Percentiles rank a stretch among this genome's conserved stretches.
phyloP scores from a whole-genome alignment of 441 rosid genomes.

The Daphne laureola region DNA sequence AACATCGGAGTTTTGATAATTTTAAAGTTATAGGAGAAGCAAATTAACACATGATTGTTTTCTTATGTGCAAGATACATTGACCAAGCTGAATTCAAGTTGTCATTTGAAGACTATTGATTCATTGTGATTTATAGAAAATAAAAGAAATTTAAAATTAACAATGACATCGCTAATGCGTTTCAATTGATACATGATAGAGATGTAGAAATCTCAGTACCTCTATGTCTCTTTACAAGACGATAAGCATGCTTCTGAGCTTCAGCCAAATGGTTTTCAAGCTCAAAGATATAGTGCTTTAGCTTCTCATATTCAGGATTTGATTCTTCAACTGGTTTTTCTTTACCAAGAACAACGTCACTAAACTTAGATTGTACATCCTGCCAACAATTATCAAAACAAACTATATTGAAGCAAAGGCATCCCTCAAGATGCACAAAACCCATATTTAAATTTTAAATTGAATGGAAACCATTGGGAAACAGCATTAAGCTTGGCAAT shows the following conservation, averaged over 20 bases:
- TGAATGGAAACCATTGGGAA: no score
- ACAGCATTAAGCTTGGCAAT: no score
- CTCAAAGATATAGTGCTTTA: constrained; percentile 84
- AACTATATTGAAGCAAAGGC: constrained; percentile 6
- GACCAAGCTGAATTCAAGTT: background rate
- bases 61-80: background rate
- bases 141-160: no score
- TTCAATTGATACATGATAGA: background rate
- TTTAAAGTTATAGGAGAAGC: no score
- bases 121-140: no score
- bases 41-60: no score
- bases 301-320: constrained; percentile 83
- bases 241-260: constrained; percentile 95
- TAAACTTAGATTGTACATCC: constrained; percentile 94
- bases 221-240: constrained; percentile 95
- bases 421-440: no score
- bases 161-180: no score
- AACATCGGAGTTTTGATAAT: no score
- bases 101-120: no score
- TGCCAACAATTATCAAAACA: constrained; percentile 23
- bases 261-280: constrained; percentile 95
- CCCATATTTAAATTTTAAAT: no score
- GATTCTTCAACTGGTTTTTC: constrained; percentile 98
- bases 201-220: constrained; percentile 34
- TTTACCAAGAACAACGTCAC: constrained; percentile 94